Base-by-base conservation (phyloP, 73 alveolate genomes). In the Paramecium sonneborni region DNA sequence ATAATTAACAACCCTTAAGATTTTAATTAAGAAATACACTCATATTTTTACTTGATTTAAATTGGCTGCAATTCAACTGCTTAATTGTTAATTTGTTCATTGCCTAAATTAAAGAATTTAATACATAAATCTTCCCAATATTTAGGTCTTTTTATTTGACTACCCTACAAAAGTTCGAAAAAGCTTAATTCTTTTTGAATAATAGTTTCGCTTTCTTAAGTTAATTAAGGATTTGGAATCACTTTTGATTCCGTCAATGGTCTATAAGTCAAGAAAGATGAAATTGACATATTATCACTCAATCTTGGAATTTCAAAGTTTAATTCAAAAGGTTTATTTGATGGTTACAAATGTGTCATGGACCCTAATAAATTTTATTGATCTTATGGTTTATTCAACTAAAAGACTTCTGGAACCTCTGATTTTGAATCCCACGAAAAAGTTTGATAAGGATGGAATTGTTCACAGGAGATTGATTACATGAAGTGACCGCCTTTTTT, bases 241-340 rank as follows among this genome's bases (percentile, higher is more conserved):
- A 52, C 15, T 52, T n/a, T 52, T 21, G 68, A 52, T 9, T 52
- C 68, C 4, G 68, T 23, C 18, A 52, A n/a, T 26, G 84, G 48
- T 62, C 84, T 62, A 26, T 26, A 44, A 12, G 84, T 30, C 44
- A 62, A 62, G 12, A 62, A 30, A 14, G 84, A 62, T 26, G 84
- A 62, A 62, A 62, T 26, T 5, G 84, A 32, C 39, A 30, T 62
- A 26, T 30, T 14, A 1, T 72, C 86, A 72, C 57, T 37, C 21
- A 72, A n/a, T 35, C 86, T 72, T 34, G 86, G 86, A 28, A 72
- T 72, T 72, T 72, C 86, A 38, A 72, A 72, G 24, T 72, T 72
- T 38, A 72, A 72, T n/a, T 41, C 86, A 72, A 72, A 72, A n/a
- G 86, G 86, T 18, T 72, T 72, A 72, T 72, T 37, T 1, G 57